Percentiles rank a stretch among this genome's conserved stretches.
Conservation (phyloP, 1,139 yeast genomes). For the Lizanozyma gosingica region DNA sequence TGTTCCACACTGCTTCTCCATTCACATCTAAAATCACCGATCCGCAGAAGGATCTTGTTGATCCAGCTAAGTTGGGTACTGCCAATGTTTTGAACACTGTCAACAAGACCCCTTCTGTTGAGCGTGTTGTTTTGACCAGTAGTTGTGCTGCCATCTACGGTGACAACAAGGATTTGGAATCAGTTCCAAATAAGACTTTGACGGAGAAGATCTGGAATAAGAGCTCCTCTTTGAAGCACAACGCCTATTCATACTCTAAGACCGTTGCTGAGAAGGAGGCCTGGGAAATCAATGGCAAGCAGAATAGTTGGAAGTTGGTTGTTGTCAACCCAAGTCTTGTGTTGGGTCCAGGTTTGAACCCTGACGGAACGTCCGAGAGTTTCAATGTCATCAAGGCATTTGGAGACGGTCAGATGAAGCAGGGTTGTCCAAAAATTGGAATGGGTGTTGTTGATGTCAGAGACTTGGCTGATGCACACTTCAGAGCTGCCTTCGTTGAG, state of each 20-base stretch:
- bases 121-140: no score
- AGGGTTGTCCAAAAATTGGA: slow-evolving; percentile 3
- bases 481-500: slow-evolving; percentile 2
- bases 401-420: slow-evolving; percentile 3
- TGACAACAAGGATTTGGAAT: not conserved
- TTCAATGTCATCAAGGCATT: slow-evolving; percentile 3
- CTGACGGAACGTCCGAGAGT: slow-evolving; percentile 5
- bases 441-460: slow-evolving; percentile 4
- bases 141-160: no score
- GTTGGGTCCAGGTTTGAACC: no score
- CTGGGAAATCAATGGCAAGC: no score
- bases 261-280: slow-evolving; percentile 8
- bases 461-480: slow-evolving; percentile 5
- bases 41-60: no score
- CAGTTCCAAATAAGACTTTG: not conserved
- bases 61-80: no score
- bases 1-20: no score
- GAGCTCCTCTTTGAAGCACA: not conserved
- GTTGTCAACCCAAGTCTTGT: no score
- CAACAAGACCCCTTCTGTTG: no score
- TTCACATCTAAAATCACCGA: slow-evolving; percentile 6
- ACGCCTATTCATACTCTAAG: slow-evolving; percentile 7
- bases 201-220: slow-evolving; percentile 1
- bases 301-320: no score
- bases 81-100: no score